Percentiles rank a stretch among this genome's conserved stretches.
Evolutionary conservation across 495 filamentous ascomycete genomes (phyloP).

Genomic region (Talaromyces thailandensis): DNA sequence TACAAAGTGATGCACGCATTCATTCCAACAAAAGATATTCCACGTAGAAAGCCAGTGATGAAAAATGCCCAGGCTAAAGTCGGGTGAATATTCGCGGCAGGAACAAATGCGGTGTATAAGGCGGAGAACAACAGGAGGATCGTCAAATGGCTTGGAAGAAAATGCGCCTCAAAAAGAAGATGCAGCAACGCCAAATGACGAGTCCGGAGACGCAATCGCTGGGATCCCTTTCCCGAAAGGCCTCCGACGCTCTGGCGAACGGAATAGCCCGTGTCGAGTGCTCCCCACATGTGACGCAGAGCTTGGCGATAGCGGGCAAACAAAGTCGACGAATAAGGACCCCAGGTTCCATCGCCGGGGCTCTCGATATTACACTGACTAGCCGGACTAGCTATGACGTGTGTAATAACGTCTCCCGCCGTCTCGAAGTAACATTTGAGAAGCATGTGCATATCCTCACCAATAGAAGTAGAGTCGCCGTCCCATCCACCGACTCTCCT

Average conservation of each 20-base stretch:
- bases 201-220: constrained; percentile 17
- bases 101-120: constrained; percentile 40
- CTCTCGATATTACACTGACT: constrained; percentile 61
- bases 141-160: constrained; percentile 53
- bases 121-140: constrained; percentile 52
- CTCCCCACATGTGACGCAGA: constrained; percentile 64
- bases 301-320: constrained; percentile 56
- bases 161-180: constrained; percentile 61
- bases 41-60: constrained; percentile 47
- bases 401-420: constrained; percentile 47
- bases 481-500: constrained; percentile 60
- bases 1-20: constrained; percentile 51
- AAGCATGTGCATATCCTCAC: constrained; percentile 68
- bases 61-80: constrained; percentile 43
- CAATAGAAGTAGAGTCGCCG: constrained; percentile 56
- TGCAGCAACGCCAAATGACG: constrained; percentile 39
- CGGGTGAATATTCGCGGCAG: constrained; percentile 36
- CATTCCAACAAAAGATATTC: constrained; percentile 49
- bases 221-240: constrained; percentile 14
- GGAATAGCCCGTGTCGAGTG: constrained; percentile 56
- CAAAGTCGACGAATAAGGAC: constrained; percentile 39
- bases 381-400: constrained; percentile 46
- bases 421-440: constrained; percentile 66
- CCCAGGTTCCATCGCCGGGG: constrained; percentile 35
- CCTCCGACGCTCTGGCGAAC: constrained; percentile 19